phyloP scores from a whole-genome alignment of 2,329 filamentous ascomycete species.

The Fusarium siculi region DNA sequence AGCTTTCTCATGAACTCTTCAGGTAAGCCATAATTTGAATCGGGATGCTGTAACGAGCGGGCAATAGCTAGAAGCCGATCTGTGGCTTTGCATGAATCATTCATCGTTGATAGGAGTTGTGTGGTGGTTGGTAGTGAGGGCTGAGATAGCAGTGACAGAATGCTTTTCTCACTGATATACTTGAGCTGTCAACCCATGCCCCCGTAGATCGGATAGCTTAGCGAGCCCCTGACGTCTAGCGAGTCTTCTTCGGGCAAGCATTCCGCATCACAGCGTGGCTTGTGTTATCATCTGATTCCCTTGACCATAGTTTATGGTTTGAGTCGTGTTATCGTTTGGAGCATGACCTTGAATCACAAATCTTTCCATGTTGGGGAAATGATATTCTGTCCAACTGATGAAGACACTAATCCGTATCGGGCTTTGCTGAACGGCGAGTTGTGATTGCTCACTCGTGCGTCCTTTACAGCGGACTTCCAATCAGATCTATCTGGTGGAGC shows the following conservation, averaged over 20 bases:
- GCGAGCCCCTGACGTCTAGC: accelerated
- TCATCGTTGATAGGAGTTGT: background rate
- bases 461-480: too few species aligned
- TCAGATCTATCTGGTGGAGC: background rate
- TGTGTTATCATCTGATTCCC: background rate
- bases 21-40: background rate
- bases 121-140: accelerated
- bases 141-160: background rate
- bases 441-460: background rate
- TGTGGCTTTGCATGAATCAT: background rate
- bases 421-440: background rate
- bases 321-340: accelerated
- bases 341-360: background rate
- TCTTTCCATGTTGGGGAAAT: background rate
- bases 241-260: background rate
- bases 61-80: background rate
- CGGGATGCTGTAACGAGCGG: accelerated
- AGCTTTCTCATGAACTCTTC: background rate
- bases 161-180: background rate
- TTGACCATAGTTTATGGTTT: background rate
- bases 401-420: background rate
- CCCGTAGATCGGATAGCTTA: accelerated
- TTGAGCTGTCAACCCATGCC: background rate
- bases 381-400: accelerated
- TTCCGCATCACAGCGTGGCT: accelerated